Percentiles rank a stretch among this genome's conserved stretches.
Evolutionary conservation across 2,329 filamentous ascomycete genomes (phyloP).

Genomic region (Phaeophleospora eucalypticola): DNA sequence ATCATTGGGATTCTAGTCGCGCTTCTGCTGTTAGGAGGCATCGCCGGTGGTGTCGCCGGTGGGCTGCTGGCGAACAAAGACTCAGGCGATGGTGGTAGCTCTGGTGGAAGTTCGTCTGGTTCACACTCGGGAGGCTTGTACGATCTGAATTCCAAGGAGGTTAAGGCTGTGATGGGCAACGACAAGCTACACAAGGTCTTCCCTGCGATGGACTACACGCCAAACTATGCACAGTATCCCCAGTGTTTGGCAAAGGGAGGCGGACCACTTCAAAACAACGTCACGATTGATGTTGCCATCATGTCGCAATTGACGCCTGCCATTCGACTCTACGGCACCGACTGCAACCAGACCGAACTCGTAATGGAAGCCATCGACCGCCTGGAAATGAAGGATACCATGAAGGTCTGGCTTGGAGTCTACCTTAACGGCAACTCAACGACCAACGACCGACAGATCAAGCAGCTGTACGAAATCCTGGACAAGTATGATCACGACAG

Average conservation of each 20-base stretch:
- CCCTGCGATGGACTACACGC: constrained; percentile 92
- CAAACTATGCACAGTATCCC: constrained; percentile 85
- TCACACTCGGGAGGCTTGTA: constrained; percentile 52
- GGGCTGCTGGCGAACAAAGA: constrained; percentile 57
- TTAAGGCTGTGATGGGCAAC: constrained; percentile 78
- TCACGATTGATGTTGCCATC: constrained; percentile 86
- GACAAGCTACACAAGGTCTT: constrained; percentile 84
- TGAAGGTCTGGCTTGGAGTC: constrained; percentile 92
- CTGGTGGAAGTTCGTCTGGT: constrained; percentile 6
- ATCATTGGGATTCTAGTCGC: constrained; percentile 62
- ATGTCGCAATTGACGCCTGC: constrained; percentile 85
- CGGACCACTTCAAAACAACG: constrained; percentile 86
- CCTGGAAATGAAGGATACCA: constrained; percentile 63
- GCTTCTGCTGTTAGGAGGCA: constrained; percentile 63
- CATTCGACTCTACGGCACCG: constrained; percentile 85
- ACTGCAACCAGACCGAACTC: constrained; percentile 97
- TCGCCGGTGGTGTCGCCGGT: constrained; percentile 71
- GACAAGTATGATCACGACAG: constrained; percentile 55
- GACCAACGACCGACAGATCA: constrained; percentile 76
- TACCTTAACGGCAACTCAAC: constrained; percentile 83
- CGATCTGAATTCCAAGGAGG: constrained; percentile 67
- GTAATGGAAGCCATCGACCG: constrained; percentile 75
- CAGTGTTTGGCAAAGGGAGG: constrained; percentile 62
- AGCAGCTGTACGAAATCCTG: constrained; percentile 79
- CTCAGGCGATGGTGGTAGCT: constrained; percentile 4